Evolutionary conservation across 345 rosid genomes (phyloP).

Genomic region (Ceriops tagal): DNA sequence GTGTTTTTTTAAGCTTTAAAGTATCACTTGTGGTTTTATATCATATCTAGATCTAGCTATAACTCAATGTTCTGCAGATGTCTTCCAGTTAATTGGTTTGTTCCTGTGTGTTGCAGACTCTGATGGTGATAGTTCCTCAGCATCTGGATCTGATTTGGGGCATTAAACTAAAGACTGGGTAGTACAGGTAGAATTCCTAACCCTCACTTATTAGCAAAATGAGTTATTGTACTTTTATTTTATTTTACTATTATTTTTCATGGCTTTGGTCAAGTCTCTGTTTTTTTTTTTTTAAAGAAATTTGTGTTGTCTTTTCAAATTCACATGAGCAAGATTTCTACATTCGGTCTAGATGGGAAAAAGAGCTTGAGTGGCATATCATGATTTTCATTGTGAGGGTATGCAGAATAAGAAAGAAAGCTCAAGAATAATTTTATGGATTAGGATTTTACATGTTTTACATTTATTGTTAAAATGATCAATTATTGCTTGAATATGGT

Average conservation of each 20-base stretch:
- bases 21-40: neutral
- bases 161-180: conserved; percentile 34
- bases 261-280: neutral
- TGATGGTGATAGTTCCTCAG: conserved; percentile 86
- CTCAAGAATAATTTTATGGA: too few relatives aligned
- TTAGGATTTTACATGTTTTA: too few relatives aligned
- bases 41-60: neutral
- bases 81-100: neutral
- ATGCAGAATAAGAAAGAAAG: too few relatives aligned
- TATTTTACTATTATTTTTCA: neutral
- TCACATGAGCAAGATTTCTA: too few relatives aligned
- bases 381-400: too few relatives aligned
- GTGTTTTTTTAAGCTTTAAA: neutral
- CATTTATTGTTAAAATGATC: too few relatives aligned
- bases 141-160: conserved; percentile 78
- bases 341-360: too few relatives aligned
- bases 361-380: too few relatives aligned
- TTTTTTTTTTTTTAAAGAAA: too few relatives aligned
- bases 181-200: conserved; percentile 26
- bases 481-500: too few relatives aligned
- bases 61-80: neutral
- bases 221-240: neutral
- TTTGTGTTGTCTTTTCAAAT: too few relatives aligned
- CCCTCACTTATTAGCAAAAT: neutral
- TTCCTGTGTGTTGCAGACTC: conserved; percentile 53